phyloP scores from a whole-genome alignment of 371 early-diverging fungal species.

The Spraguea lophii region DNA sequence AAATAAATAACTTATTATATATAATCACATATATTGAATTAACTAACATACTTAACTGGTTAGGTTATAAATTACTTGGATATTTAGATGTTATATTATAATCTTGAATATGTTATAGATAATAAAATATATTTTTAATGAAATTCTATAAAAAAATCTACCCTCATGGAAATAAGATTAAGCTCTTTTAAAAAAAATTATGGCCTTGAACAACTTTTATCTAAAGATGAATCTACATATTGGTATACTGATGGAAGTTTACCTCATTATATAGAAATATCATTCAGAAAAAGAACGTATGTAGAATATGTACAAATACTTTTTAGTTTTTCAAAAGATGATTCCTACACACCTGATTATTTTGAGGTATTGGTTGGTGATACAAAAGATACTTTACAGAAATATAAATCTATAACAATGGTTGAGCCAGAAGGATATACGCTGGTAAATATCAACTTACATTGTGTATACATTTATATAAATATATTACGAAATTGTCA shows the following conservation, averaged over 20 bases:
- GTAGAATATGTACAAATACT: conserved; percentile 28
- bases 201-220: conserved; percentile 40
- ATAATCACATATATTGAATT: no score
- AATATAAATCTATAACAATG: conserved; percentile 6
- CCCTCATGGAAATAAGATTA: conserved; percentile 44
- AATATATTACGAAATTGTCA: conserved; percentile 43
- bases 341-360: conserved; percentile 45
- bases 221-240: conserved; percentile 25
- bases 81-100: no score
- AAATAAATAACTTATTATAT: no score
- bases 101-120: no score
- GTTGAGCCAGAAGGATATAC: conserved; percentile 39
- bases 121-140: no score
- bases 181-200: conserved; percentile 44
- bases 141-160: no score
- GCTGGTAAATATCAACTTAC: conserved; percentile 15
- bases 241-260: conserved; percentile 46
- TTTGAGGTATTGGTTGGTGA: conserved; percentile 32
- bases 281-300: conserved; percentile 30
- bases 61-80: no score
- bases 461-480: conserved; percentile 30
- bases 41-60: no score
- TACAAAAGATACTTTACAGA: conserved; percentile 10
- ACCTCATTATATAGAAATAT: conserved; percentile 42
- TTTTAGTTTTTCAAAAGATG: conserved; percentile 35